These are phyloP conservation scores for Fusarium sp. DNA, from an alignment of 2,329 filamentous ascomycete genomes.

Conservation along the genomic window DNA sequence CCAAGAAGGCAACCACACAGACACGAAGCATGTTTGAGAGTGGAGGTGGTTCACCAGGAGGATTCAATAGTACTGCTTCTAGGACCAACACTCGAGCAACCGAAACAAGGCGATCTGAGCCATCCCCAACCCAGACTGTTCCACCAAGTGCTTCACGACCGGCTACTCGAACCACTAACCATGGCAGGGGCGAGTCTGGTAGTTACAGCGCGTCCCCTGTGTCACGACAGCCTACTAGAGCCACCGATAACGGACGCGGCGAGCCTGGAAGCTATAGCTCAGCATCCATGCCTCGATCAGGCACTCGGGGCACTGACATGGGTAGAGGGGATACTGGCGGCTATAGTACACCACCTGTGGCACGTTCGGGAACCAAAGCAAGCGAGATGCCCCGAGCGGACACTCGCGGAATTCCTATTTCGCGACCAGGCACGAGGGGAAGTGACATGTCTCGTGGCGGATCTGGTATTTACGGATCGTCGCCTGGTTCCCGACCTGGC, in stretches of 20 bases:
- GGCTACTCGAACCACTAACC: slow-evolving; percentile 18
- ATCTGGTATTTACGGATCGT: slow-evolving; percentile 43
- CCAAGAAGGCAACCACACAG: slow-evolving; percentile 86
- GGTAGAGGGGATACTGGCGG: slow-evolving; percentile 42
- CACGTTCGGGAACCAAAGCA: slow-evolving; percentile 36
- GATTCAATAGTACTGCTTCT: slow-evolving; percentile 43
- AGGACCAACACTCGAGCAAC: slow-evolving; percentile 31
- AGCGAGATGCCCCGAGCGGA: slow-evolving; percentile 36
- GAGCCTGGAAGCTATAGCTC: slow-evolving; percentile 44
- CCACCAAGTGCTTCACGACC: slow-evolving; percentile 26
- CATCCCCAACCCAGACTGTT: slow-evolving; percentile 22
- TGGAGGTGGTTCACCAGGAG: slow-evolving; percentile 45
- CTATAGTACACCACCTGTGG: slow-evolving; percentile 35
- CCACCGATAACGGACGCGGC: slow-evolving; percentile 20
- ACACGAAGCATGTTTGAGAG: slow-evolving; percentile 79
- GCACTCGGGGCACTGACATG: slow-evolving; percentile 37
- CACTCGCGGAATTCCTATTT: slow-evolving; percentile 49
- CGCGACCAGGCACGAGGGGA: slow-evolving; percentile 53
- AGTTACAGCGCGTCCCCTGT: slow-evolving; percentile 47
- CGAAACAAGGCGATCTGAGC: slow-evolving; percentile 30
- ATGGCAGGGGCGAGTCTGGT: slow-evolving; percentile 32
- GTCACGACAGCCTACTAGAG: slow-evolving; percentile 48
- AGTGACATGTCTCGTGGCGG: slow-evolving; percentile 43
- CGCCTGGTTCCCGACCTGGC: slow-evolving; percentile 62
- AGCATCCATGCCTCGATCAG: slow-evolving; percentile 37